These are phyloP conservation scores for Bisporella sp. DNA, from an alignment of 2,329 filamentous ascomycete species.

Conservation along the genomic window DNA sequence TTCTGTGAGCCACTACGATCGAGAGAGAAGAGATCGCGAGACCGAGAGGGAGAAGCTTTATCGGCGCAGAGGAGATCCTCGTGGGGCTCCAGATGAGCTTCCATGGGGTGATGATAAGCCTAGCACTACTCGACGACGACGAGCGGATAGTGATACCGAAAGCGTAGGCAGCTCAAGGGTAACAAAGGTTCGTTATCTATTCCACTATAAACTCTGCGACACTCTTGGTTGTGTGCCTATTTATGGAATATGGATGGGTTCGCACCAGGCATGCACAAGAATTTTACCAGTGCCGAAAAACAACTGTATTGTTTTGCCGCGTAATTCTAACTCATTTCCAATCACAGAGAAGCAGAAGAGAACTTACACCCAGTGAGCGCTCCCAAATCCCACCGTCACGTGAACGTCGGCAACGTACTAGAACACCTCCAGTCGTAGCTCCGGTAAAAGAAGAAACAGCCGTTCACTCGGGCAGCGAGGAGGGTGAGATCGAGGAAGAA, in stretches of 20 bases:
- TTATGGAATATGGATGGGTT: too few species aligned
- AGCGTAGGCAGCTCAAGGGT: conserved; percentile 50
- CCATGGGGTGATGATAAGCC: conserved; percentile 78
- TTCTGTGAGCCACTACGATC: conserved; percentile 64
- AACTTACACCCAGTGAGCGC: conserved; percentile 51
- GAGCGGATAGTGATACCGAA: conserved; percentile 71
- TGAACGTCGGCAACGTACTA: conserved; percentile 50
- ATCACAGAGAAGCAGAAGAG: conserved; percentile 48
- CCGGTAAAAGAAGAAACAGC: conserved; percentile 38
- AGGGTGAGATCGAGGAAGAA: conserved; percentile 94
- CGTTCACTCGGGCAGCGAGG: conserved; percentile 73
- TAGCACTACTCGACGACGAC: conserved; percentile 61
- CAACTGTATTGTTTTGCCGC: too few species aligned
- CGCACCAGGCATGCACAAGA: too few species aligned
- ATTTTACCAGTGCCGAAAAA: too few species aligned
- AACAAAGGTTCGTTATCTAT: conserved; percentile 45
- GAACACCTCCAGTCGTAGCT: conserved; percentile 39
- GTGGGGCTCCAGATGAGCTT: conserved; percentile 76
- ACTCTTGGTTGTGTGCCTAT: too few species aligned
- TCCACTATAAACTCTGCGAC: too few species aligned
- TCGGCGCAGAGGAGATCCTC: conserved; percentile 69
- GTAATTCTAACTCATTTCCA: background rate
- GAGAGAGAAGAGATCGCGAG: conserved; percentile 81
- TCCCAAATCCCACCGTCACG: conserved; percentile 42
- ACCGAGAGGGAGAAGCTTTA: conserved; percentile 86